Percentiles rank a stretch among this genome's conserved stretches.
Evolutionary conservation across 768 basidiomycete species (phyloP).

Genomic region (Filobasidium wieringae): DNA sequence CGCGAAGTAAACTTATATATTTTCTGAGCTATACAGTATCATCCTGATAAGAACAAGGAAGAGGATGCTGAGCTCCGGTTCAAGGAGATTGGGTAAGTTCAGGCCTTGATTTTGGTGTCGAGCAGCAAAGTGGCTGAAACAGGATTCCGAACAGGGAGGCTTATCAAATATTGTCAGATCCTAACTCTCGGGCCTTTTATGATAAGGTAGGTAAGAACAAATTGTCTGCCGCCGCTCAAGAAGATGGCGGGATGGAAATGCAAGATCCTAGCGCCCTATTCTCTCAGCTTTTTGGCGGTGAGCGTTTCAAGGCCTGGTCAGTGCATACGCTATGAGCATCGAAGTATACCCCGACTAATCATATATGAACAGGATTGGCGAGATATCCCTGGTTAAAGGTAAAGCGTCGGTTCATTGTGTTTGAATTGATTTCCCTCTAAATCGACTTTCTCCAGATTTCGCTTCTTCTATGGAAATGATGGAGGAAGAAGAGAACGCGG

Average conservation of each 20-base stretch:
- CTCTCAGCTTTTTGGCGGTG: constrained; percentile 89
- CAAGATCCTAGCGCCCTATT: constrained; percentile 93
- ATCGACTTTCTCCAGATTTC: constrained; percentile 47
- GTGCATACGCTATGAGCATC: constrained; percentile 54
- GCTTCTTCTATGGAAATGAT: constrained; percentile 62
- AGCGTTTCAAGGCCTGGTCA: constrained; percentile 67
- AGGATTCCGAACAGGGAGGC: constrained; percentile 52
- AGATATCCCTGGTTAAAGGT: constrained; percentile 90
- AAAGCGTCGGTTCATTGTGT: constrained; percentile 47
- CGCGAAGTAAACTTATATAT: constrained; percentile 1
- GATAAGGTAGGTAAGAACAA: constrained; percentile 90
- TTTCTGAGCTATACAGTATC: constrained; percentile 48
- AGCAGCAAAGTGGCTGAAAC: neutral
- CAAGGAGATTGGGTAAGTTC: constrained; percentile 75
- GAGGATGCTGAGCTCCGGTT: constrained; percentile 92
- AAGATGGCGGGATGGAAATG: constrained; percentile 74
- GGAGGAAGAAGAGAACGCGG: constrained; percentile 83
- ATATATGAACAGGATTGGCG: constrained; percentile 55
- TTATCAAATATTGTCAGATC: constrained; percentile 62
- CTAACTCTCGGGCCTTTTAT: constrained; percentile 74
- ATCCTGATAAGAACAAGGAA: constrained; percentile 88
- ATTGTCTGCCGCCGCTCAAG: constrained; percentile 57
- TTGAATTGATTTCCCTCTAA: constrained; percentile 38
- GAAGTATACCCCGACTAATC: constrained; percentile 4
- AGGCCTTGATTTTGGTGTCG: neutral